Percentiles rank a stretch among this genome's conserved stretches.
Conservation (phyloP, 352 stramenopile genomes). For the Pythium phragmiticola region DNA sequence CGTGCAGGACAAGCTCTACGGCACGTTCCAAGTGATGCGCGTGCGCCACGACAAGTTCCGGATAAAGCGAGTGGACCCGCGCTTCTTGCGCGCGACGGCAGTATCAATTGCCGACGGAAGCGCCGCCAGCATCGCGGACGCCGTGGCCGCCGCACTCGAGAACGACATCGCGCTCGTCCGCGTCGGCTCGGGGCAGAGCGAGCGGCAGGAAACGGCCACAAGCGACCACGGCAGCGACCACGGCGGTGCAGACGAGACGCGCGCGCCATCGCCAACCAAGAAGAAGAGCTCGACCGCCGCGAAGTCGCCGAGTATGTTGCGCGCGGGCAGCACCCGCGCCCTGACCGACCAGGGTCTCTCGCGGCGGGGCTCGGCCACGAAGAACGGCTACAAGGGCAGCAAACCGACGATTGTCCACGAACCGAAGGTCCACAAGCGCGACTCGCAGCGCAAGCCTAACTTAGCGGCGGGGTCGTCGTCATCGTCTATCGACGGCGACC, state of each 20-base stretch:
- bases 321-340: slow-evolving; percentile 39
- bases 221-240: slow-evolving; percentile 25
- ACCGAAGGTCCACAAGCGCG: slow-evolving; percentile 38
- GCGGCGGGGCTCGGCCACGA: slow-evolving; percentile 39
- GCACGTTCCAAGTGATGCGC: slow-evolving; percentile 61
- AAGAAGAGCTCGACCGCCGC: slow-evolving; percentile 44
- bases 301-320: slow-evolving; percentile 28
- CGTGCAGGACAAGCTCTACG: slow-evolving; percentile 76
- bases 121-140: slow-evolving; percentile 35
- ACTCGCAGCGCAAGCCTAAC: slow-evolving; percentile 44
- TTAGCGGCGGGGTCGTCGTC: slow-evolving; percentile 26
- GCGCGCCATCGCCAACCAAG: slow-evolving; percentile 43
- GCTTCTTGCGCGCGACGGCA: slow-evolving; percentile 38
- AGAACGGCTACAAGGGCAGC: slow-evolving; percentile 36
- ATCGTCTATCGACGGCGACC: slow-evolving; percentile 31
- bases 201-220: slow-evolving; percentile 26
- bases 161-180: slow-evolving; percentile 20
- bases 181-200: slow-evolving; percentile 15
- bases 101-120: slow-evolving; percentile 26
- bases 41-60: slow-evolving; percentile 62
- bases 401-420: slow-evolving; percentile 25
- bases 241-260: slow-evolving; percentile 40
- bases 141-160: slow-evolving; percentile 37
- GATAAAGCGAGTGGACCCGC: slow-evolving; percentile 55
- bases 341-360: slow-evolving; percentile 33